Percentiles rank a stretch among this genome's conserved stretches.
These are phyloP conservation scores for Aureobasidium mangrovei DNA, from an alignment of 2,329 filamentous ascomycete genomes.

Conservation along the genomic window DNA sequence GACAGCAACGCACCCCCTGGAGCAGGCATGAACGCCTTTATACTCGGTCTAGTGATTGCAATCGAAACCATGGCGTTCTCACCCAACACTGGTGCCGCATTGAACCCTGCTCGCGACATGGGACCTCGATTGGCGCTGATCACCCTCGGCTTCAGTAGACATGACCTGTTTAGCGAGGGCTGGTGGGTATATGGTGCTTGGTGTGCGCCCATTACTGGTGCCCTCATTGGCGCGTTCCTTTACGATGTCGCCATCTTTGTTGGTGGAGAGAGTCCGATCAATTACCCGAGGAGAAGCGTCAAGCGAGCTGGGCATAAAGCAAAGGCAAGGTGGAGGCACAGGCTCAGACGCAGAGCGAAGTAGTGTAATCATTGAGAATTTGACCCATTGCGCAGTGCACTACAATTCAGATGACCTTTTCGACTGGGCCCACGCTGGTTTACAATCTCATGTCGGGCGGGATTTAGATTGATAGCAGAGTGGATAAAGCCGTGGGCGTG, in stretches of 20 bases:
- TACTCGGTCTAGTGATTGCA: conserved; percentile 38
- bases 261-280: conserved; percentile 41
- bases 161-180: conserved; percentile 29
- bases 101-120: conserved; percentile 44
- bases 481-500: too few relatives aligned
- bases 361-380: background rate
- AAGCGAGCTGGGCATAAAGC: conserved; percentile 20
- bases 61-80: conserved; percentile 33
- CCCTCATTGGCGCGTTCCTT: conserved; percentile 36
- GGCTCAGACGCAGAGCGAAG: background rate
- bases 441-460: too few relatives aligned
- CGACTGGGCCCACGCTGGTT: too few relatives aligned
- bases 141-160: conserved; percentile 35
- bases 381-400: too few relatives aligned
- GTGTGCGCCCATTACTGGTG: conserved; percentile 33
- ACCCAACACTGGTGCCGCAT: conserved; percentile 39
- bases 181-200: conserved; percentile 43
- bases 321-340: conserved; percentile 8
- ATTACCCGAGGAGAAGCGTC: conserved; percentile 34
- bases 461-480: too few relatives aligned
- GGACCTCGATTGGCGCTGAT: conserved; percentile 40
- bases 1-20: conserved; percentile 30
- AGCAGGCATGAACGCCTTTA: conserved; percentile 44
- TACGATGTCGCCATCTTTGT: conserved; percentile 45
- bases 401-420: too few relatives aligned